These are phyloP conservation scores for Stentor coeruleus DNA, from an alignment of 73 alveolate species.

Conservation along the genomic window DNA sequence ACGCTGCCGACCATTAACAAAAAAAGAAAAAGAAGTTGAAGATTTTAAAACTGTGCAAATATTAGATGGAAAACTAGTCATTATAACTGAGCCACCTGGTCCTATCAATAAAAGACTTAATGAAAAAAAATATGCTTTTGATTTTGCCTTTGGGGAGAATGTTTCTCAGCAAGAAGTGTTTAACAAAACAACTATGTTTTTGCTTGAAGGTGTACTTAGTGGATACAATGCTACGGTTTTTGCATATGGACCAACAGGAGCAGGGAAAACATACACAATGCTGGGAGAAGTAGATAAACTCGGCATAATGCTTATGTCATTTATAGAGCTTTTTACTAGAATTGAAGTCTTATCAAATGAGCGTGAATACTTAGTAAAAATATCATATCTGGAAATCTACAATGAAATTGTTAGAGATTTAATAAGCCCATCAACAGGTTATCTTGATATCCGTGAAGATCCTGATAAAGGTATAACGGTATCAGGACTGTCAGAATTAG, in stretches of 20 bases:
- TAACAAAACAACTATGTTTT: conserved; percentile 83
- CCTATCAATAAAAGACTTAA: conserved; percentile 86
- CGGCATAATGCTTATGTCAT: conserved; percentile 83
- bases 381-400: conserved; percentile 72
- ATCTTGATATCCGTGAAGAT: conserved; percentile 90
- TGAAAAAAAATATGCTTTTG: conserved; percentile 96
- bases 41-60: conserved; percentile 32
- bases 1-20: conserved; percentile 83
- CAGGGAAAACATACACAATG: conserved; percentile 99
- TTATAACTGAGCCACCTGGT: conserved; percentile 43
- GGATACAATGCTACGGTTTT: conserved; percentile 98
- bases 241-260: conserved; percentile 99
- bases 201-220: conserved; percentile 91
- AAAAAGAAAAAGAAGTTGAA: conserved; percentile 40
- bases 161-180: conserved; percentile 79
- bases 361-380: conserved; percentile 71
- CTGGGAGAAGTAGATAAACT: conserved; percentile 85
- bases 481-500: conserved; percentile 78
- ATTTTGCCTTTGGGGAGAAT: conserved; percentile 92
- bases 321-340: conserved; percentile 70
- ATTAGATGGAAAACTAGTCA: conserved; percentile 44
- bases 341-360: conserved; percentile 55
- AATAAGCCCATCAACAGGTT: conserved; percentile 58
- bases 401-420: conserved; percentile 83
- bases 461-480: conserved; percentile 80